These are phyloP conservation scores for Saccharomycopsis hybrid DNA, from an alignment of 1,139 yeast genomes.

Conservation along the genomic window DNA sequence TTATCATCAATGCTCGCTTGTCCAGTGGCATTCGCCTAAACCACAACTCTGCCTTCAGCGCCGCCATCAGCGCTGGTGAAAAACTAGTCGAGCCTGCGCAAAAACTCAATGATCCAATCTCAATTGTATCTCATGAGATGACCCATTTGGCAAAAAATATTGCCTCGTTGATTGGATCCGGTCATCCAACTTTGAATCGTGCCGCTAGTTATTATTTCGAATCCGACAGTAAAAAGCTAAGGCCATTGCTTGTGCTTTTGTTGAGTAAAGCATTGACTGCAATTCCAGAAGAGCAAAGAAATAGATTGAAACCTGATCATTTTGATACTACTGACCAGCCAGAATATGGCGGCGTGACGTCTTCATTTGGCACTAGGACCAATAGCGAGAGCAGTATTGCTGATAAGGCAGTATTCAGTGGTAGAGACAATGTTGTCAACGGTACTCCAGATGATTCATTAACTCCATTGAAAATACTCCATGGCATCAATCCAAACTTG, in stretches of 20 bases:
- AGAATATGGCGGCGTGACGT: slow-evolving; percentile 41
- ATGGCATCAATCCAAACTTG: slow-evolving; percentile 80
- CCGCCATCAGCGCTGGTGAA: slow-evolving; percentile 76
- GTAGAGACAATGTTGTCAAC: slow-evolving; percentile 22
- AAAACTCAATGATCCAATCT: slow-evolving; percentile 69
- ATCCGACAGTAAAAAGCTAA: slow-evolving; percentile 90
- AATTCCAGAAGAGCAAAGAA: slow-evolving; percentile 66
- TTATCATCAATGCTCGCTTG: too few relatives aligned
- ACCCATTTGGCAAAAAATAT: slow-evolving; percentile 81
- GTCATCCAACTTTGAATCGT: slow-evolving; percentile 86
- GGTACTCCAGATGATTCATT: slow-evolving; percentile 39
- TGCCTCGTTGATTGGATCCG: slow-evolving; percentile 80
- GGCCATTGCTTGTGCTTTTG: slow-evolving; percentile 83
- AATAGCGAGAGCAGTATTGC: too few relatives aligned
- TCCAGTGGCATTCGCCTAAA: too few relatives aligned
- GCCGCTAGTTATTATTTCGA: slow-evolving; percentile 92
- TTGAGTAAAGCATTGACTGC: slow-evolving; percentile 75
- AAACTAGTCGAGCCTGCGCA: slow-evolving; percentile 69
- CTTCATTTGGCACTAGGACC: too few relatives aligned
- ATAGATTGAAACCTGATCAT: slow-evolving; percentile 53
- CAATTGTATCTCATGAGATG: slow-evolving; percentile 94
- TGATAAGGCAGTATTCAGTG: too few relatives aligned
- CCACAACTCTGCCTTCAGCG: slow-evolving; percentile 14
- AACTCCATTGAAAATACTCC: slow-evolving; percentile 75
- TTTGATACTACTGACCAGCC: slow-evolving; percentile 61